Base-by-base conservation (phyloP, 2,329 filamentous ascomycete species). In the Colletotrichum gloeosporioides region DNA sequence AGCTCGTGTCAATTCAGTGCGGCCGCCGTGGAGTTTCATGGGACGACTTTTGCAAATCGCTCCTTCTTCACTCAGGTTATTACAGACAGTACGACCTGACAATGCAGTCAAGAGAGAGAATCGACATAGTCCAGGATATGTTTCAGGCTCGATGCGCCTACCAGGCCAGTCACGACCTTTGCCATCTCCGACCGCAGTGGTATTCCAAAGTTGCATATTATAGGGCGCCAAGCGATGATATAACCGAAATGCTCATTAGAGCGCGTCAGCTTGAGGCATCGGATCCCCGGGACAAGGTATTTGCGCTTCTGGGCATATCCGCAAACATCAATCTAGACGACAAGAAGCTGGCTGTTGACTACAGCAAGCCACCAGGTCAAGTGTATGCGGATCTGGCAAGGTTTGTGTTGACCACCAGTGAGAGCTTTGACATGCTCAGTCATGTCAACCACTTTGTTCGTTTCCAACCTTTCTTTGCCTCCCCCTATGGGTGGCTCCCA, bases 121-220 rank as follows among this genome's bases (percentile, higher is more conserved):
- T 59, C 55, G 55, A 59, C 0, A 59, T 59, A 0, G 55, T 59
- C 0, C 55, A 29, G 22, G 55, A 59, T 2, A 59, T 59, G 55
- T 59, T 59, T 29, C 55, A 59, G 0, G 55, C 55, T 29, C 55
- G 55, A 59, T 59, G 55, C 25, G 55, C 55, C 55, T 59, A 29
- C 1, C 55, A 59, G 12, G 55, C 0, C 22, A 9, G 15, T 0
- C 55, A 59, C 55, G 8, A 0, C 0, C 55, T 59, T 29, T 8
- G 0, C 2, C 0, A 29, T 29, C 0, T 59, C 22, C 55, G 55
- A 29, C 55, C 55, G 8, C 0, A 15, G 0, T 59, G 55, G 55
- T 29, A 59, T 18, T 59, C 7, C 6, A 13, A 22, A 1, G 0
- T 29, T 1, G 16, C 27, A 16, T 10, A 29, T 29, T 29, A 59